Evolutionary conservation across 2,329 filamentous ascomycete species (phyloP), one percentile per base, ranked within the genome.

Genomic region (Epichloe amarillans): DNA sequence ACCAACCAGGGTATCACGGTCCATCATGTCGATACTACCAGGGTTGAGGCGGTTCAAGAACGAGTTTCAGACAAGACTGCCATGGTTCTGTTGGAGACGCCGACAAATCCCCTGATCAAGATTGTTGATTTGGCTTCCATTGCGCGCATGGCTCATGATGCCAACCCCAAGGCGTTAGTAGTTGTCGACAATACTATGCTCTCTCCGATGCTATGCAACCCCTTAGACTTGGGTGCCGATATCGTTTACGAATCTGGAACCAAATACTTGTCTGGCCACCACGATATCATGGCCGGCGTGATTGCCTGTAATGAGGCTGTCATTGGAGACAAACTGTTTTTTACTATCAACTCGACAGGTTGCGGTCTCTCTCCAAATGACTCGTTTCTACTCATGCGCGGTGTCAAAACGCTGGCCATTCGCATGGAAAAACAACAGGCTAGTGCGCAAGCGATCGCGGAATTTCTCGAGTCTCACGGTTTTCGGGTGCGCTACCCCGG

Each of bases 131-230:
- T 98, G 53, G 77, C 84, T 4, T 75, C 81, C 21, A 94, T 98
- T 58, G 82, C 93, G 14, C 74, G 76, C 39, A 72, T 84, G 19
- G 80, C 86, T 0, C 93, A 97, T 66, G 80, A 83, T 38, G 79
- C 79, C 47, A 95, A 93, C 66, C 73, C 84, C 7, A 80, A 79
- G 55, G 86, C 88, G 26, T 73, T 97, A 40, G 89, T 98, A 15
- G 82, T 90, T 2, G 93, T 97, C 26, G 93, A 98, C 70, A 98
- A 98, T 73, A 98, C 93, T 52, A 98, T 98, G 93, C 83, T 98
- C 57, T 96, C 90, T 2, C 93, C 93, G 11, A 84, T 96, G 73
- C 82, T 98, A 7, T 84, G 84, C 62, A 97, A 95, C 70, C 93
- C 93, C 5, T 80, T 98, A 17, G 91, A 97, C 54, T 77, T 97